These are phyloP conservation scores for Cryptosporidium sp. DNA, from an alignment of 169 alveolate species.

Conservation along the genomic window DNA sequence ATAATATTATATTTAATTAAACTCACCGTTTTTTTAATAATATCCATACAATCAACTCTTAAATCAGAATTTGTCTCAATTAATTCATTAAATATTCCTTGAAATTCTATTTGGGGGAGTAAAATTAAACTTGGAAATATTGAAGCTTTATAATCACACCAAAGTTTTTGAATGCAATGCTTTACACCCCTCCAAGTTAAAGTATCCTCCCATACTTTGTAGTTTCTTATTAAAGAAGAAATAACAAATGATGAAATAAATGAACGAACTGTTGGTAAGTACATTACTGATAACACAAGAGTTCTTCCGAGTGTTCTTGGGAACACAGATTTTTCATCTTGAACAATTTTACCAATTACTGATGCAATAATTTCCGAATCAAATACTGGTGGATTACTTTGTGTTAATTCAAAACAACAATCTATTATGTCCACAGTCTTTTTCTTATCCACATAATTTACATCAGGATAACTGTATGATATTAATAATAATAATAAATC, in stretches of 20 bases:
- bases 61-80: conserved; percentile 69
- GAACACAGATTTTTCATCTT: conserved; percentile 47
- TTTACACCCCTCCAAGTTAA: conserved; percentile 70
- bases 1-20: neutral
- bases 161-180: conserved; percentile 65
- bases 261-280: conserved; percentile 49
- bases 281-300: conserved; percentile 47
- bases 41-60: conserved; percentile 63
- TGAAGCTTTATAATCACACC: conserved; percentile 59
- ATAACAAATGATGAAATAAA: conserved; percentile 63
- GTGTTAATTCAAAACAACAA: conserved; percentile 69
- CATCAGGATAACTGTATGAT: conserved; percentile 64
- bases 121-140: conserved; percentile 65
- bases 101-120: conserved; percentile 45
- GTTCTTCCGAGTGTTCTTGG: conserved; percentile 75
- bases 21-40: conserved; percentile 61
- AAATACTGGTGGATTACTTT: conserved; percentile 41
- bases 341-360: conserved; percentile 65
- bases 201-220: conserved; percentile 69
- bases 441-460: conserved; percentile 29
- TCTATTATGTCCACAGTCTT: conserved; percentile 52
- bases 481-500: conserved; percentile 33
- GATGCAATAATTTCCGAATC: conserved; percentile 74
- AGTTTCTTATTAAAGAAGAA: conserved; percentile 58
- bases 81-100: conserved; percentile 49